A percentile compares a stretch with the other conserved stretches of the same genome.
These are phyloP conservation scores for Microcyclosporella mali DNA, from an alignment of 2,329 filamentous ascomycete species.

Conservation along the genomic window DNA sequence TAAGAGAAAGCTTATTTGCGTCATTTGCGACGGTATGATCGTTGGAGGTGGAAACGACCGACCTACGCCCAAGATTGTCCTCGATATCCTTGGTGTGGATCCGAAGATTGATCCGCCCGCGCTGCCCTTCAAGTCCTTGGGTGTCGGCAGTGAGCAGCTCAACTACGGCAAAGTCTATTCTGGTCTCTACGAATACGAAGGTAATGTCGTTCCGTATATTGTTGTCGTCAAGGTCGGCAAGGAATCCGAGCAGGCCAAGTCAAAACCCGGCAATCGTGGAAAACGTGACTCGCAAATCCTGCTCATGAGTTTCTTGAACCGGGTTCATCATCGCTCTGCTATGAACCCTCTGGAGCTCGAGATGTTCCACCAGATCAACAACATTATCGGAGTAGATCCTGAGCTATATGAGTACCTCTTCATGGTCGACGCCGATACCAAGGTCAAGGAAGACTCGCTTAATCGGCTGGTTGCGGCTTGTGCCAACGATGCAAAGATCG, in stretches of 20 bases:
- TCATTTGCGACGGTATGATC: conserved; percentile 96
- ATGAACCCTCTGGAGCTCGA: conserved; percentile 97
- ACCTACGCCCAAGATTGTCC: conserved; percentile 92
- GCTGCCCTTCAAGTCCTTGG: conserved; percentile 88
- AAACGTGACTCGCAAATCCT: conserved; percentile 99
- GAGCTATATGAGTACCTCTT: conserved; percentile 97
- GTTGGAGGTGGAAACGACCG: conserved; percentile 93
- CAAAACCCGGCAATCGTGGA: conserved; percentile 94
- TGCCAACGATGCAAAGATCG: conserved; percentile 84
- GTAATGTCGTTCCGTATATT: conserved; percentile 92
- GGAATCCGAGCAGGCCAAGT: conserved; percentile 82
- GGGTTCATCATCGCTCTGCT: conserved; percentile 91
- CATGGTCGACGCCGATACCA: conserved; percentile 95
- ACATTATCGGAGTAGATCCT: conserved; percentile 97
- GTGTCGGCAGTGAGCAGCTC: conserved; percentile 80
- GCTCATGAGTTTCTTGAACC: conserved; percentile 97
- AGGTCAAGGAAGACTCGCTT: conserved; percentile 81
- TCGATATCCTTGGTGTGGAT: conserved; percentile 95
- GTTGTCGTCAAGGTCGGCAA: conserved; percentile 97
- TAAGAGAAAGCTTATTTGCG: conserved; percentile 92
- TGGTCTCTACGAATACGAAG: conserved; percentile 93
- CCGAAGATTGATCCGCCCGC: conserved; percentile 94
- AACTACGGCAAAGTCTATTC: conserved; percentile 99
- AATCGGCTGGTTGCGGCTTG: conserved; percentile 90
- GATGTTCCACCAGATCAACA: conserved; percentile 97